A percentile compares a stretch with the other conserved stretches of the same genome.
phyloP scores from a whole-genome alignment of 179 eudicot genomes.

The Heliamphora pulchella region DNA sequence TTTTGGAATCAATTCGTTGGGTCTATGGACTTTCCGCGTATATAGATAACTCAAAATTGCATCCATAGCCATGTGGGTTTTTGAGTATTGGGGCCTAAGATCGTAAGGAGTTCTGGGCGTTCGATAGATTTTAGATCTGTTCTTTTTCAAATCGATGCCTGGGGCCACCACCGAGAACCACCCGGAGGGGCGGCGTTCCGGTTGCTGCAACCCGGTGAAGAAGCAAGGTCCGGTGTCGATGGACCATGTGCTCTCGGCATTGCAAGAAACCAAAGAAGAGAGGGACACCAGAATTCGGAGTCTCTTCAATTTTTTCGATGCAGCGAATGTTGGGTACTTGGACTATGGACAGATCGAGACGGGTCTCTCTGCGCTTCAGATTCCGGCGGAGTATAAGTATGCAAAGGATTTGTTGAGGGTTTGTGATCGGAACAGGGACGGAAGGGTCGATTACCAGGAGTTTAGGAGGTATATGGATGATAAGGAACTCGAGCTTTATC shows the following conservation, averaged over 20 bases:
- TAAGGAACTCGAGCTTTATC: conserved; percentile 88
- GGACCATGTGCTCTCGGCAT: conserved; percentile 77
- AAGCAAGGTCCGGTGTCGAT: conserved; percentile 62
- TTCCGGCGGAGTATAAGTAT: conserved; percentile 82
- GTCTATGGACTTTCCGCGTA: not conserved
- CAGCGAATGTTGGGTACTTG: conserved; percentile 51
- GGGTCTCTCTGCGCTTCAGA: conserved; percentile 66
- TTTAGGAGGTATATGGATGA: conserved; percentile 91
- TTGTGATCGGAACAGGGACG: conserved; percentile 78
- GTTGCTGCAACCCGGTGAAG: conserved; percentile 60
- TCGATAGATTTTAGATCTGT: conserved; percentile 9
- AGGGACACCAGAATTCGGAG: conserved; percentile 61
- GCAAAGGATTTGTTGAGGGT: conserved; percentile 73
- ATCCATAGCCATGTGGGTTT: not conserved
- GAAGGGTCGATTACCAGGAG: conserved; percentile 77
- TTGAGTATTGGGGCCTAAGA: not conserved
- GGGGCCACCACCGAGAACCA: not conserved
- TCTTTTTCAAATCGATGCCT: not conserved
- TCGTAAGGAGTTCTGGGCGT: not conserved
- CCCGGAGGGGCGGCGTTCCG: conserved; percentile 18
- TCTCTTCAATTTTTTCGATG: conserved; percentile 65
- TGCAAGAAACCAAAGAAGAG: conserved; percentile 75
- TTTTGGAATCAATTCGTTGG: conserved; percentile 6
- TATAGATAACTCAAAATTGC: not conserved
- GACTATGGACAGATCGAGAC: conserved; percentile 60